Percentiles rank a stretch among this genome's conserved stretches.
Evolutionary conservation across 2,329 filamentous ascomycete species (phyloP).

Genomic region (Zopfia rhizophila): DNA sequence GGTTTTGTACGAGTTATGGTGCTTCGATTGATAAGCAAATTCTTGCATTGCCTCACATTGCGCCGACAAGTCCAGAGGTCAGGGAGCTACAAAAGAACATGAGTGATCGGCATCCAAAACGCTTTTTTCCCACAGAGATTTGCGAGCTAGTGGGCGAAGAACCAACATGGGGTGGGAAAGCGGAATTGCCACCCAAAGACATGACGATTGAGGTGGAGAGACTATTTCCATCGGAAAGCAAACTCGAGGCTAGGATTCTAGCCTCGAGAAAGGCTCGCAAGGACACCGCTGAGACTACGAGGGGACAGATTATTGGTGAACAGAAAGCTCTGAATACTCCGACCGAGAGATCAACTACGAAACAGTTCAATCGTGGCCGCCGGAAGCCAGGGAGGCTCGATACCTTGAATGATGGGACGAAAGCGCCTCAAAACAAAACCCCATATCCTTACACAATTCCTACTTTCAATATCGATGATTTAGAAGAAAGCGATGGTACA

Average conservation of each 20-base stretch:
- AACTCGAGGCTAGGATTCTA: slow-evolving; percentile 21
- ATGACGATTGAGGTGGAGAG: slow-evolving; percentile 37
- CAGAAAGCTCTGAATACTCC: slow-evolving; percentile 31
- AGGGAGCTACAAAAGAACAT: slow-evolving; percentile 62
- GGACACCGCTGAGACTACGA: slow-evolving; percentile 3
- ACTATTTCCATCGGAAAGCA: slow-evolving; percentile 24
- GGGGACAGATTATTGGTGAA: too few species aligned
- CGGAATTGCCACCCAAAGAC: slow-evolving; percentile 38
- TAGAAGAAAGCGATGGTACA: slow-evolving; percentile 21
- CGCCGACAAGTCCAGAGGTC: slow-evolving; percentile 57
- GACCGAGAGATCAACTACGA: slow-evolving; percentile 28
- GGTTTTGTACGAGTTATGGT: slow-evolving; percentile 60
- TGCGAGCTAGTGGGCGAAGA: slow-evolving; percentile 35
- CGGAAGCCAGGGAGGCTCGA: slow-evolving; percentile 36
- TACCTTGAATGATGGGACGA: slow-evolving; percentile 37
- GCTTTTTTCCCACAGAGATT: slow-evolving; percentile 47
- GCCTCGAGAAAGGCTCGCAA: slow-evolving; percentile 16
- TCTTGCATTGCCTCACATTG: slow-evolving; percentile 59
- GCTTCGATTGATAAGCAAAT: slow-evolving; percentile 62
- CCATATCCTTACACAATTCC: too few species aligned
- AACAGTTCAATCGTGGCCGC: slow-evolving; percentile 17
- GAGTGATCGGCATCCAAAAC: slow-evolving; percentile 51
- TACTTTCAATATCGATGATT: too few species aligned
- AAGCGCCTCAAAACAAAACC: too few species aligned
- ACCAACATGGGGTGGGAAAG: slow-evolving; percentile 12